Evolutionary conservation across 306 rosid species (phyloP), one percentile per base, ranked within the genome.

Genomic region (Castanea crenata): DNA sequence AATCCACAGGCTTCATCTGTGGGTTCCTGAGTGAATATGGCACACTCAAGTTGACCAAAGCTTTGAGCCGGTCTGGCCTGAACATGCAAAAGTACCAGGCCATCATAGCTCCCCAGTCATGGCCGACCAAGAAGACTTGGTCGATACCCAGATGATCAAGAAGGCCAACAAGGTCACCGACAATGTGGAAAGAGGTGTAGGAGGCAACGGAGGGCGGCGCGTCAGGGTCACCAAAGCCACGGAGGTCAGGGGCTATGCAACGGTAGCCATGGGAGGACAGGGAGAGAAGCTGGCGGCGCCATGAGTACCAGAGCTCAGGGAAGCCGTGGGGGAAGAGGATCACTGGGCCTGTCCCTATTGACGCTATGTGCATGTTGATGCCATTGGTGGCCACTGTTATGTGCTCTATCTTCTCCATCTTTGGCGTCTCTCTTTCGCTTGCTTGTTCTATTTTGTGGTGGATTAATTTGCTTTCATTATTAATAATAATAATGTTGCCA

Each of bases 221-320:
- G 35, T 92, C 97, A 31, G 94, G 79, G 78, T 92, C 97, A 16
- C 97, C 94, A 27, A 74, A 77, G 69, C 95, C 92, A 14, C 95
- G 92, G 34, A 91, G 92, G 84, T 91, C 95, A 1, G 92, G 95
- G 75, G 97, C 97, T 76, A 92, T 76, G 65, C 87, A 87, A 9
- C 97, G 92, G 87, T 88, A 90, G 23, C 97, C 94, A 31, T 71
- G 74, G 10, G 97, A 78, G 11, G 94, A 83, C 23, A 92, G 90
- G 9, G 79, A 79, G 25, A 92, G 87, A 11, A 92, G 94, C 81
- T 88, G 97, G 55, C 90, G 92, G 16, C 97, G 97, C 95, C 92
- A 91, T 0, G 89, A n/a, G 51, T 91, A 88, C 95, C 92, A 91
- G 2, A 91, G 92, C 78, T 87, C 92, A 1, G 95, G 95, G 84